Evolutionary conservation across 306 rosid genomes (phyloP).

Genomic region (Prosopis cineraria): DNA sequence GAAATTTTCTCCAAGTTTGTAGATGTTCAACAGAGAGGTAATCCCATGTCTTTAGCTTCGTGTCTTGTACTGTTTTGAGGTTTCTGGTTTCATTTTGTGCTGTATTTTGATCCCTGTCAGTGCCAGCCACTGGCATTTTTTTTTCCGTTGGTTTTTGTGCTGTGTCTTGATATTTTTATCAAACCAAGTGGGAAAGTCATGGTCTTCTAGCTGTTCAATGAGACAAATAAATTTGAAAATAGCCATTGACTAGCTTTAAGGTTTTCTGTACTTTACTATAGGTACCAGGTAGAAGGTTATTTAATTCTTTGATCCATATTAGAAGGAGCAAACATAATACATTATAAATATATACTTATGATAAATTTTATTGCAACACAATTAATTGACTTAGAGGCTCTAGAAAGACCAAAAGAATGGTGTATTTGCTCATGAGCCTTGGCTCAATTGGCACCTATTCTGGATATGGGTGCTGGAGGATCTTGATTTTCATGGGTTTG

Average conservation of each 20-base stretch:
- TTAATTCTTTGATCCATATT: neutral
- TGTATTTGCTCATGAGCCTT: neutral
- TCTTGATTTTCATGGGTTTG: neutral
- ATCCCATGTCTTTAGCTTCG: conserved; percentile 26
- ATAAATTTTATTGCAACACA: neutral
- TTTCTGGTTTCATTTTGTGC: conserved; percentile 31
- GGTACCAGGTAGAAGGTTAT: neutral
- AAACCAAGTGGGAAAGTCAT: neutral
- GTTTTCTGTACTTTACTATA: neutral
- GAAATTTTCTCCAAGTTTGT: conserved; percentile 83
- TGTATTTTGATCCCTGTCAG: conserved; percentile 9
- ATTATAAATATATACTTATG: conserved; percentile 12
- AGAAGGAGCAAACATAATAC: neutral
- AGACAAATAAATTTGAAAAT: conserved; percentile 11
- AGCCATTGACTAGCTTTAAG: neutral
- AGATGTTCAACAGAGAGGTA: conserved; percentile 89
- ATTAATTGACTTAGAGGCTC: neutral
- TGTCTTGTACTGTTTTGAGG: conserved; percentile 15
- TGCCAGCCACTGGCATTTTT: neutral
- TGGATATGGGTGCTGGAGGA: neutral
- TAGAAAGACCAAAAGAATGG: neutral
- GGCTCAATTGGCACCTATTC: neutral
- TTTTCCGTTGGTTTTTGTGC: neutral
- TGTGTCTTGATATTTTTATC: neutral
- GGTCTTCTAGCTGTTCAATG: neutral